Conservation (phyloP, 2,329 filamentous ascomycete species). For the Pseudocercospora musae region DNA sequence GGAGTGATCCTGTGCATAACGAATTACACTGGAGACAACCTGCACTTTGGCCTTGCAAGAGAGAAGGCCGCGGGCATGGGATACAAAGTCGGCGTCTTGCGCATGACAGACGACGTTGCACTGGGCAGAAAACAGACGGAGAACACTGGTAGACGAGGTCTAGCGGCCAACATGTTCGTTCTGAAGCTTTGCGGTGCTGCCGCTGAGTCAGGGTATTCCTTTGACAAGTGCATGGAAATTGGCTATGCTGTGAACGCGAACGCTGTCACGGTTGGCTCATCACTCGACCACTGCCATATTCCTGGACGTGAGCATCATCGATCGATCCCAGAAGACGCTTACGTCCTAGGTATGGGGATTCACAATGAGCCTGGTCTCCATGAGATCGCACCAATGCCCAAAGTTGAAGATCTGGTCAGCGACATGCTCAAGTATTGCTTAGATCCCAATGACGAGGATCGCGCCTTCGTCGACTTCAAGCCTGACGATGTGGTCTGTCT, state of each 20-base stretch:
- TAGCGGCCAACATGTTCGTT: constrained; percentile 50
- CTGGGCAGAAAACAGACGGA: constrained; percentile 49
- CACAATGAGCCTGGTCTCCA: constrained; percentile 51
- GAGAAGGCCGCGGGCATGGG: constrained; percentile 47
- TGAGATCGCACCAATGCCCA: constrained; percentile 48
- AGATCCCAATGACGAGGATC: constrained; percentile 47
- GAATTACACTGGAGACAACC: constrained; percentile 50
- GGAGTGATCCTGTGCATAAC: constrained; percentile 50
- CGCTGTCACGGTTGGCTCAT: constrained; percentile 51
- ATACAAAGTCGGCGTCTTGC: constrained; percentile 46
- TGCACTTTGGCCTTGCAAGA: constrained; percentile 49
- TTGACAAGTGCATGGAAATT: constrained; percentile 46
- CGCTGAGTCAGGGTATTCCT: constrained; percentile 44
- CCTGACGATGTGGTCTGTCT: constrained; percentile 45
- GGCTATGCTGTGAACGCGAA: constrained; percentile 45
- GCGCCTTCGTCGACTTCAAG: constrained; percentile 49
- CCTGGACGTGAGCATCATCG: constrained; percentile 52
- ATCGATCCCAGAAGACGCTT: constrained; percentile 33
- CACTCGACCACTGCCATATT: constrained; percentile 53
- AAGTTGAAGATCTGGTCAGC: constrained; percentile 47
- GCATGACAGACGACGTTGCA: constrained; percentile 49
- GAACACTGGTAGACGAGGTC: constrained; percentile 48
- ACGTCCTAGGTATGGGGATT: constrained; percentile 49
- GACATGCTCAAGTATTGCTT: constrained; percentile 50
- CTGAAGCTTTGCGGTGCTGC: constrained; percentile 48